Conservation (phyloP, 2,329 filamentous ascomycete species). For the Aspergillus ruber region DNA sequence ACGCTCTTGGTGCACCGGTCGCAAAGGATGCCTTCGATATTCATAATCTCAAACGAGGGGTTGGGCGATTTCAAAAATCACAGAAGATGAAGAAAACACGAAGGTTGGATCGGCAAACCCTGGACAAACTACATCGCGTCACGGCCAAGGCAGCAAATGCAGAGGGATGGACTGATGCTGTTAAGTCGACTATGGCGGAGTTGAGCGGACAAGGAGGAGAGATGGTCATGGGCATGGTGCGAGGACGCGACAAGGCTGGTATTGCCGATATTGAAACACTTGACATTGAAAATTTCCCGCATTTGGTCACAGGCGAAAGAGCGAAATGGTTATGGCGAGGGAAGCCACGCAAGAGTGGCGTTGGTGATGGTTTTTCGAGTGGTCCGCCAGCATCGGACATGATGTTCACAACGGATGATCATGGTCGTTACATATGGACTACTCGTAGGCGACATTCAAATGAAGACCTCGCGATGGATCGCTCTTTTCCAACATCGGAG, state of each 20-base stretch:
- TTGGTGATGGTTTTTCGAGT: constrained; percentile 24
- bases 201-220: constrained; percentile 90
- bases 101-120: constrained; percentile 73
- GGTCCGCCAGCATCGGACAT: constrained; percentile 32
- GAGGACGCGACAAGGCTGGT: constrained; percentile 75
- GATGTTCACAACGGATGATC: constrained; percentile 41
- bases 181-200: constrained; percentile 92
- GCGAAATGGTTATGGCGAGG: constrained; percentile 94
- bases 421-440: constrained; percentile 42
- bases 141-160: constrained; percentile 86
- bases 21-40: constrained; percentile 89
- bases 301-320: constrained; percentile 70
- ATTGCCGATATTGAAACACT: constrained; percentile 90
- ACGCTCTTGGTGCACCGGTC: constrained; percentile 76
- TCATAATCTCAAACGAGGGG: constrained; percentile 71
- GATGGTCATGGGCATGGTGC: constrained; percentile 92
- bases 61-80: constrained; percentile 82
- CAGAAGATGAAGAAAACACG: constrained; percentile 73
- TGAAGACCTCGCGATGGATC: constrained; percentile 29
- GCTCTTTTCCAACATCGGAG: constrained; percentile 24
- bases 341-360: constrained; percentile 63
- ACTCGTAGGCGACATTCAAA: constrained; percentile 36
- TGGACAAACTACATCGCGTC: constrained; percentile 71
- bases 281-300: constrained; percentile 77
- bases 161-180: constrained; percentile 84